Evolutionary conservation across 805 yeast genomes (phyloP).

Genomic region (Ogataea polymorpha): DNA sequence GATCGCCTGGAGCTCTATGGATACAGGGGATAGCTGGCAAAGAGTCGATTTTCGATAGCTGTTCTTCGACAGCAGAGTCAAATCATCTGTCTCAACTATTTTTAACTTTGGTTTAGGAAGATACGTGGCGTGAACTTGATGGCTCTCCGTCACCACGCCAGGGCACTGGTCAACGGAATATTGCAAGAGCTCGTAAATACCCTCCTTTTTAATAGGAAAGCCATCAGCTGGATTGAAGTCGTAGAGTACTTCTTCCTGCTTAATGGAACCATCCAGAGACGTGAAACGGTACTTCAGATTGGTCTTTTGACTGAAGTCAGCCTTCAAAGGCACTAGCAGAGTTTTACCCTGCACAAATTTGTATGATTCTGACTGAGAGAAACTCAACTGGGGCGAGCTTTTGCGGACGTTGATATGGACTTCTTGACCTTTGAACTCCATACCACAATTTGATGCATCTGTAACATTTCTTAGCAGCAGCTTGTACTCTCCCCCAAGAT

Average conservation of each 20-base stretch:
- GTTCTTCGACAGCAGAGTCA: not conserved
- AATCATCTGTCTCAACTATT: conserved; percentile 10
- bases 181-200: conserved; percentile 39
- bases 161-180: conserved; percentile 44
- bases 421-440: conserved; percentile 63
- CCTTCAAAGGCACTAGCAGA: conserved; percentile 52
- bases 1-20: conserved; percentile 39
- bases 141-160: conserved; percentile 34
- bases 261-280: conserved; percentile 21
- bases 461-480: conserved; percentile 60
- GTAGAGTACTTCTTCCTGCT: conserved; percentile 7
- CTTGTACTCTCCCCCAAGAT: conserved; percentile 70
- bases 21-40: conserved; percentile 27
- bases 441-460: conserved; percentile 78
- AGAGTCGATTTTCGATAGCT: conserved; percentile 13
- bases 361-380: conserved; percentile 30
- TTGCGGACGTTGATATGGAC: conserved; percentile 64
- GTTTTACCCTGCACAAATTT: conserved; percentile 61
- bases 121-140: conserved; percentile 25
- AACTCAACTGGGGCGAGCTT: conserved; percentile 54
- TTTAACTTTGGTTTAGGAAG: conserved; percentile 30
- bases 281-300: conserved; percentile 33
- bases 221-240: conserved; percentile 25
- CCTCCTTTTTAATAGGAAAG: conserved; percentile 38
- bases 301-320: conserved; percentile 31